Evolutionary conservation across 2,329 filamentous ascomycete species (phyloP), one percentile per base, ranked within the genome.

Genomic region (Emydomyces testavorans): DNA sequence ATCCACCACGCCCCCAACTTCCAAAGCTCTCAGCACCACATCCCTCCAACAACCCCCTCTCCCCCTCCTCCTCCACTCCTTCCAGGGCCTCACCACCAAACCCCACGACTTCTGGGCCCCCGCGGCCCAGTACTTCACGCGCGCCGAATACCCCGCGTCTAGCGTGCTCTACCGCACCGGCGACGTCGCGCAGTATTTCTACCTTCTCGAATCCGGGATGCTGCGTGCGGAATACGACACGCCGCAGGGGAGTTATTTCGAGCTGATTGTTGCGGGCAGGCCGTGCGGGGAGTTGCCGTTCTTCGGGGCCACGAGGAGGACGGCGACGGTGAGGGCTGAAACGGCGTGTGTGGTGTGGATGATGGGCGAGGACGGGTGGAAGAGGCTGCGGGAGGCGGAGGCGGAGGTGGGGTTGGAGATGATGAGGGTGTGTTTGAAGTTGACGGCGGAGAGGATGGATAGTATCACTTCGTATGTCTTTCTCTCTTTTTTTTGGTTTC

Each of bases 51-150:
- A 80, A 59, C 96, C 89, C 84, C 92, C 92, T 0, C 77, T 96
- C 6, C 84, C 86, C 1, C 78, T 98, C 39, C 86, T 98, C 65
- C 75, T 98, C 20, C 90, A 95, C 62, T 86, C 92, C n/a, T 96
- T 98, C 68, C 83, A 92, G 60, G 85, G 87, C 37, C 71, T 95
- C 10, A 93, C 85, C 44, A 72, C 79, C 45, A 80, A 85, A 63
- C 92, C 90, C 60, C 88, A 94, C 64, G 89, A 95, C 64, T 96
- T 96, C 62, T 98, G 92, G 92, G 90, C 89, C 65, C 79, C 79
- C 1, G 82, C 81, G 0, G 78, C 79, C 3, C 71, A 77, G 0
- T 96, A 84, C 68, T 95, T 98, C 60, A 68, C 71, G 32, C 78
- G 79, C 37, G 77, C 77, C 52, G 78, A 83, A 51, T 85, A 82